These are phyloP conservation scores for Pythium pyrilobum DNA, from an alignment of 352 stramenopile species.

Conservation along the genomic window DNA sequence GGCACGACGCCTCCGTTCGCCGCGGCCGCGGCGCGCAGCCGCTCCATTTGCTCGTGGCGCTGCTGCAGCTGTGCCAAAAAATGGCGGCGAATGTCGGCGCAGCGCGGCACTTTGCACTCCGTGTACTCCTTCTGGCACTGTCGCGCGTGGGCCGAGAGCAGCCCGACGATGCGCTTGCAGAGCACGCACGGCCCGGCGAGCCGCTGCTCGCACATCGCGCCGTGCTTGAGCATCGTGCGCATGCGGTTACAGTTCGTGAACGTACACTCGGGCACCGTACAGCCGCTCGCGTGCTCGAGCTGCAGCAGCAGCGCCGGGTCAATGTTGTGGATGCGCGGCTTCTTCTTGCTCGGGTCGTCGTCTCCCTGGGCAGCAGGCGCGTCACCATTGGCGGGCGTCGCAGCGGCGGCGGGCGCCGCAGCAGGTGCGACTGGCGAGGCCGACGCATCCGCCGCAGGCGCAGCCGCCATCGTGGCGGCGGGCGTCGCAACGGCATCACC, in stretches of 20 bases:
- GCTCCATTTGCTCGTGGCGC: conserved; percentile 53
- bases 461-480: neutral
- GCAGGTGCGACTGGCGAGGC: neutral
- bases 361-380: conserved; percentile 5
- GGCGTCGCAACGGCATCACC: neutral
- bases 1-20: conserved; percentile 1
- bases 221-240: conserved; percentile 88
- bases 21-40: conserved; percentile 23
- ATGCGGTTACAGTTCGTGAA: conserved; percentile 87
- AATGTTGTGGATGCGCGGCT: conserved; percentile 83
- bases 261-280: conserved; percentile 57
- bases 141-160: conserved; percentile 76
- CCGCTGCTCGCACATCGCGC: conserved; percentile 79
- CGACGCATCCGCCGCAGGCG: neutral
- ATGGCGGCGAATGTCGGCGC: conserved; percentile 79
- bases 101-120: conserved; percentile 79
- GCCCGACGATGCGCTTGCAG: conserved; percentile 81
- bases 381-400: conserved; percentile 4
- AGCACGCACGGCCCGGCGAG: conserved; percentile 72
- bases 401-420: neutral
- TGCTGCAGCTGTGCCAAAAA: conserved; percentile 79
- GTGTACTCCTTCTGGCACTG: conserved; percentile 77
- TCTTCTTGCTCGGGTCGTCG: conserved; percentile 90
- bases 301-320: conserved; percentile 83
- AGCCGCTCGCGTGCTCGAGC: conserved; percentile 79